Conservation (phyloP, 345 rosid genomes). For the Toxicodendron radicans region DNA sequence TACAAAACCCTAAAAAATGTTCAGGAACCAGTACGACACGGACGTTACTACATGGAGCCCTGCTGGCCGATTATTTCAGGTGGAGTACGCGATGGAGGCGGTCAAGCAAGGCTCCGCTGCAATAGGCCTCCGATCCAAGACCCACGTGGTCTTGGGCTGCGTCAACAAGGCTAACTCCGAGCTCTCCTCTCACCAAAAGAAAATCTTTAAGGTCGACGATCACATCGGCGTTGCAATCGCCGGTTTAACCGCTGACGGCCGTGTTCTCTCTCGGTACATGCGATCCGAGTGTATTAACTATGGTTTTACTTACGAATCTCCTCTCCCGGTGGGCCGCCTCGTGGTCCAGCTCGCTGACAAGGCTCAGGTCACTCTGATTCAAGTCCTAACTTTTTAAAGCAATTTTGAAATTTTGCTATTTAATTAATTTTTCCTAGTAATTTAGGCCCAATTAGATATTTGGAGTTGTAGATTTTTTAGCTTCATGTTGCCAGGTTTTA, state of each 20-base stretch:
- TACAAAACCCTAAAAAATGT: slow-evolving; percentile 43
- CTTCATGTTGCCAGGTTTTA: background rate
- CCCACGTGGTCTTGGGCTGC: slow-evolving; percentile 88
- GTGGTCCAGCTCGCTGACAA: slow-evolving; percentile 97
- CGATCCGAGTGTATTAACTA: slow-evolving; percentile 92
- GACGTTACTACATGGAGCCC: slow-evolving; percentile 99
- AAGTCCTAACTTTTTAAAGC: slow-evolving; percentile 2
- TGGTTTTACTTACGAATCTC: slow-evolving; percentile 85
- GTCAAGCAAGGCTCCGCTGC: slow-evolving; percentile 99
- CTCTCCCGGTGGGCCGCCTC: slow-evolving; percentile 93
- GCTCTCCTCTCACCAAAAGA: slow-evolving; percentile 96
- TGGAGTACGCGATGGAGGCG: slow-evolving; percentile 99
- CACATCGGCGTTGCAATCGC: slow-evolving; percentile 97
- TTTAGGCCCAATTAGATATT: no score
- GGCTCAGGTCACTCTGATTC: slow-evolving; percentile 68
- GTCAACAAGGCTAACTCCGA: slow-evolving; percentile 93
- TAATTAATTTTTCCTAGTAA: background rate
- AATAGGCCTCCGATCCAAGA: slow-evolving; percentile 96
- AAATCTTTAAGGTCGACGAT: slow-evolving; percentile 98
- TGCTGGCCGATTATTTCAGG: slow-evolving; percentile 91
- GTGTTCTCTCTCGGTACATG: slow-evolving; percentile 95
- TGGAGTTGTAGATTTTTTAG: background rate
- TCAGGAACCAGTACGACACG: slow-evolving; percentile 98
- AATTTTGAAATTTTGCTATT: background rate
- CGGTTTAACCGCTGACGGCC: slow-evolving; percentile 97